Evolutionary conservation across 768 basidiomycete species (phyloP).

Genomic region (Leucocoprinus birnbaumii): DNA sequence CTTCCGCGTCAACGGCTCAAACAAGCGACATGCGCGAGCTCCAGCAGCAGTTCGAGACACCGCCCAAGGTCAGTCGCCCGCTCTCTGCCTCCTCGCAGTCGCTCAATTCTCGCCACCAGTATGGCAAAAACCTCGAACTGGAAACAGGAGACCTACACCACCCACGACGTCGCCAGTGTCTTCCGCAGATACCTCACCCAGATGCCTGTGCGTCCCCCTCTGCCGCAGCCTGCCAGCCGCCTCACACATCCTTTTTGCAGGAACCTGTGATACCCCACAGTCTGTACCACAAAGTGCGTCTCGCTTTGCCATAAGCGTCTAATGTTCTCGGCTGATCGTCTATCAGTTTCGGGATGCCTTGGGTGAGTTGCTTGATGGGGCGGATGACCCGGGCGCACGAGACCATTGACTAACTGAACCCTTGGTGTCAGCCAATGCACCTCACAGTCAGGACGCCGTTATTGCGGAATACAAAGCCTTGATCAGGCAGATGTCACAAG

Average conservation of each 20-base stretch:
- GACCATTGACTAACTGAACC: background rate
- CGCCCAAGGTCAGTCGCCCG: conserved; percentile 71
- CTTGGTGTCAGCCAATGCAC: conserved; percentile 51
- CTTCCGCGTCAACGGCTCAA: conserved; percentile 95
- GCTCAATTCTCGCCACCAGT: conserved; percentile 43
- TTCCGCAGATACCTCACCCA: conserved; percentile 94
- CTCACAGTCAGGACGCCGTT: conserved; percentile 66
- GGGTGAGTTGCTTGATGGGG: conserved; percentile 38
- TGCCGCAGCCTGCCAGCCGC: conserved; percentile 4
- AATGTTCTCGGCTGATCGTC: background rate
- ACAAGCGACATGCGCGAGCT: conserved; percentile 94
- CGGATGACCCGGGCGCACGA: conserved; percentile 4
- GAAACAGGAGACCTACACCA: conserved; percentile 82
- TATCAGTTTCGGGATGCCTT: conserved; percentile 76
- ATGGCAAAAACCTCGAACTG: conserved; percentile 93
- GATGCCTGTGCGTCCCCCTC: conserved; percentile 75
- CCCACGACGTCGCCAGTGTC: conserved; percentile 96
- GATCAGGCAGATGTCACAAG: conserved; percentile 80
- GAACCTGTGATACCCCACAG: conserved; percentile 93
- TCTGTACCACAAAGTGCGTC: conserved; percentile 82
- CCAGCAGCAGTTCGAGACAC: conserved; percentile 85
- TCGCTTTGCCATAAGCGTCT: conserved; percentile 9
- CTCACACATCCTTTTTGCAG: conserved; percentile 33
- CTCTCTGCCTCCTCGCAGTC: conserved; percentile 3
- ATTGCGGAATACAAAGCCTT: conserved; percentile 81